phyloP scores from a whole-genome alignment of 176 grass and related monocot species.

The Ensete ventricosum region DNA sequence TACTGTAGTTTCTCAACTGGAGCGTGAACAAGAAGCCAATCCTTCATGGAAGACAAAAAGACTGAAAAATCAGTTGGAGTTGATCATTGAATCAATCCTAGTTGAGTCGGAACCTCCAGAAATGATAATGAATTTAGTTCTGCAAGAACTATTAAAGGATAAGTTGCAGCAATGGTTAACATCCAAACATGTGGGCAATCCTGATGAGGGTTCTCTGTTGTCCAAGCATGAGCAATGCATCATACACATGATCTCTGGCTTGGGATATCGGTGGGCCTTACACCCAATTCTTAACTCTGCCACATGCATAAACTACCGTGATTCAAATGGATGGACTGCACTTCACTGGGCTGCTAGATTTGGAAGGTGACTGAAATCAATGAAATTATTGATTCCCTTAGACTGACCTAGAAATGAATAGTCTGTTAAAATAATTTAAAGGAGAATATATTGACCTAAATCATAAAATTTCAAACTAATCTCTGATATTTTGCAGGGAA shows the following conservation, averaged over 20 bases:
- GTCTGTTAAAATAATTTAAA: background rate
- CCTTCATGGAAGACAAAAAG: constrained; percentile 16
- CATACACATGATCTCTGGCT: constrained; percentile 74
- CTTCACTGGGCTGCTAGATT: constrained; percentile 93
- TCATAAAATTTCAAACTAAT: background rate
- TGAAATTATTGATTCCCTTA: background rate
- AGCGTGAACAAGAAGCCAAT: constrained; percentile 16
- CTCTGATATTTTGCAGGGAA: constrained; percentile 32
- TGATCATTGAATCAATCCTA: background rate
- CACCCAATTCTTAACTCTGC: constrained; percentile 45
- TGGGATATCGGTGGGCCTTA: constrained; percentile 69
- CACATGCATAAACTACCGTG: constrained; percentile 70
- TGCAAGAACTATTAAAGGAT: constrained; percentile 63
- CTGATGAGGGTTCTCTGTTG: constrained; percentile 30
- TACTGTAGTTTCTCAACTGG: constrained; percentile 21
- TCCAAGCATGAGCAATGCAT: constrained; percentile 55
- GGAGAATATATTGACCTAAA: background rate
- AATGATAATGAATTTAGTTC: constrained; percentile 27
- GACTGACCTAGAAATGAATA: background rate
- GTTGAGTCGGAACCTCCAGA: background rate
- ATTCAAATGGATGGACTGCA: constrained; percentile 82
- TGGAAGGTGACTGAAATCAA: constrained; percentile 49
- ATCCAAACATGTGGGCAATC: constrained; percentile 38
- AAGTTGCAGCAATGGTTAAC: constrained; percentile 56
- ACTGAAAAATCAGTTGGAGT: constrained; percentile 16